A percentile compares a stretch with the other conserved stretches of the same genome.
These are phyloP conservation scores for Penicillium daleae DNA, from an alignment of 495 filamentous ascomycete genomes.

Conservation along the genomic window DNA sequence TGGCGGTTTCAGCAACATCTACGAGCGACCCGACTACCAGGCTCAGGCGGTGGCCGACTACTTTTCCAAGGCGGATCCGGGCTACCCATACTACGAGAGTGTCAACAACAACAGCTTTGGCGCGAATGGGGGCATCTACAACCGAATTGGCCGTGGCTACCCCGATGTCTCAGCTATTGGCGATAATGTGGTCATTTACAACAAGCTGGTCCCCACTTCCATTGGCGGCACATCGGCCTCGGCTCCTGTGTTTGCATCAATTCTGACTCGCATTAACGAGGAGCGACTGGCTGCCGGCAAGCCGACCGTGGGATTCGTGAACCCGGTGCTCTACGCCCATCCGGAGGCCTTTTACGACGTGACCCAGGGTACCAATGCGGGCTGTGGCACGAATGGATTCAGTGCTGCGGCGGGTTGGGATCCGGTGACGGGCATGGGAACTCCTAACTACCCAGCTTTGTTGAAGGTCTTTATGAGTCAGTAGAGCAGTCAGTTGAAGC, in stretches of 20 bases:
- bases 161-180: slow-evolving; percentile 70
- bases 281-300: slow-evolving; percentile 59
- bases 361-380: slow-evolving; percentile 59
- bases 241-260: slow-evolving; percentile 57
- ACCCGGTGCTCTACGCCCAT: slow-evolving; percentile 63
- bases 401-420: slow-evolving; percentile 60
- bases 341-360: slow-evolving; percentile 66
- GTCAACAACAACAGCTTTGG: slow-evolving; percentile 45
- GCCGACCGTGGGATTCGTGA: slow-evolving; percentile 62
- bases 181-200: slow-evolving; percentile 56
- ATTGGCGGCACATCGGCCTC: slow-evolving; percentile 63
- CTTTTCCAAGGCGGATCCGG: slow-evolving; percentile 50
- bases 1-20: slow-evolving; percentile 73
- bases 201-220: slow-evolving; percentile 40
- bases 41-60: slow-evolving; percentile 52
- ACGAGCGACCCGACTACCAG: slow-evolving; percentile 62
- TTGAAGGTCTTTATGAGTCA: slow-evolving; percentile 47
- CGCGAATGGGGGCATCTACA: slow-evolving; percentile 57
- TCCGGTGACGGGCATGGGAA: slow-evolving; percentile 65
- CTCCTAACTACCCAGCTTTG: slow-evolving; percentile 56
- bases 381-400: slow-evolving; percentile 62
- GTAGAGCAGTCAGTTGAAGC: background rate
- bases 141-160: slow-evolving; percentile 62
- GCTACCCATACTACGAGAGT: slow-evolving; percentile 46
- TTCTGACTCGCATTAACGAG: slow-evolving; percentile 67